Evolutionary conservation across 768 basidiomycete genomes (phyloP), one percentile per base, ranked within the genome.

Genomic region (Polyporus arcularius): DNA sequence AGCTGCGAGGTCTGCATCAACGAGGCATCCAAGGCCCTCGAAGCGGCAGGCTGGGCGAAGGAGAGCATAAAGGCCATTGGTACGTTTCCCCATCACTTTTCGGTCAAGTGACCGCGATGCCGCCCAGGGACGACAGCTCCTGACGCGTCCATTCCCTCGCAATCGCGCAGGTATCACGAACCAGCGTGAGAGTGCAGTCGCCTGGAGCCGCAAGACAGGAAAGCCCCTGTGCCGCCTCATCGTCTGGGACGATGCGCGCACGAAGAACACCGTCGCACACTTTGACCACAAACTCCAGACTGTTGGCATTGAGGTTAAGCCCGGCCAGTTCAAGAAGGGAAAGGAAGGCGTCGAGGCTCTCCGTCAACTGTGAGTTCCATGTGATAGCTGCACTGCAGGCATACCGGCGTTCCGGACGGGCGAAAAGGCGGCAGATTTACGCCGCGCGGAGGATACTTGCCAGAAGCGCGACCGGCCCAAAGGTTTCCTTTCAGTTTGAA

Each of bases 231-330:
- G 92, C 76, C 85, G 81, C 55, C 92, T 94, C 26, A 91, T 99
- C 68, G 97, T 98, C 11, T 99, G 97, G 97, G 88, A 90, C 61
- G 97, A 99, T 73, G 87, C 88, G n/a, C 86, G 97, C 51, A 98
- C 93, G 57, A 92, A 90, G 67, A 85, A 87, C 65, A 83, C 84
- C 4, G 94, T 98, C 16, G 85, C 87, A n/a, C 85, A 89, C 66
- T 92, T 84, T 65, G 85, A 91, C 72, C 79, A 84, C 53, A 84
- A 89, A 69, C 80, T 97, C 35, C 74, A 82, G 57, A 79, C 81
- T n/a, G 79, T 80, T 9, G 95, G 96, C 6, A 83, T 97, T 60
- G 85, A 94, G 70, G 81, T 89, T 53, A 73, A 80, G 39, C 75
- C 82, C 26, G 90, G 89, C 32, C 76, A 80, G 47, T 84, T 85